These are phyloP conservation scores for Verticillium klebahnii DNA, from an alignment of 2,329 filamentous ascomycete species.

Conservation along the genomic window DNA sequence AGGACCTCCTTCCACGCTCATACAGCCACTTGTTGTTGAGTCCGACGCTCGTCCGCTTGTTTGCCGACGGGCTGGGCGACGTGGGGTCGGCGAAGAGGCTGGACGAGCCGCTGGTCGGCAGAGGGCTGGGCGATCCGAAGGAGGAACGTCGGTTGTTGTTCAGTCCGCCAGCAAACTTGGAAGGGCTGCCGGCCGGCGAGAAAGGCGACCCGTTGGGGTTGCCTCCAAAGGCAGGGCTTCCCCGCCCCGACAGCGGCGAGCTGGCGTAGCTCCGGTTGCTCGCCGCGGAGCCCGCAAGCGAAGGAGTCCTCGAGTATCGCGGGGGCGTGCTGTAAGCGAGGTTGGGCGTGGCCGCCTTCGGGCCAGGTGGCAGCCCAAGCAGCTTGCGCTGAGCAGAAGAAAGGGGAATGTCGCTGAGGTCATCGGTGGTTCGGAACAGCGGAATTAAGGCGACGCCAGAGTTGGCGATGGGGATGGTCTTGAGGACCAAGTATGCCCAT, in stretches of 20 bases:
- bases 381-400: constrained; percentile 84
- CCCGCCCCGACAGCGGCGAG: constrained; percentile 54
- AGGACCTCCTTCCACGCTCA: constrained; percentile 66
- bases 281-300: constrained; percentile 56
- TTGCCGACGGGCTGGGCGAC: constrained; percentile 62
- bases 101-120: constrained; percentile 42
- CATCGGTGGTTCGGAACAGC: constrained; percentile 66
- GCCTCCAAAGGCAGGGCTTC: constrained; percentile 38
- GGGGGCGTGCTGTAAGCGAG: constrained; percentile 76
- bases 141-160: constrained; percentile 51
- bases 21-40: constrained; percentile 95
- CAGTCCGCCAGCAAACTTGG: constrained; percentile 56
- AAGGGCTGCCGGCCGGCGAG: constrained; percentile 44
- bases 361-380: constrained; percentile 71
- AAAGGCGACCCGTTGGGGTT: constrained; percentile 40
- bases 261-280: constrained; percentile 52
- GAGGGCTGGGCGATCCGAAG: constrained; percentile 52
- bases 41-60: constrained; percentile 68
- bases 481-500: constrained; percentile 42
- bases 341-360: constrained; percentile 58
- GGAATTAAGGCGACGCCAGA: constrained; percentile 68
- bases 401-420: constrained; percentile 83
- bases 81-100: constrained; percentile 54
- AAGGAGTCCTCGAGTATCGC: constrained; percentile 74
- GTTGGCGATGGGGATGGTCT: constrained; percentile 63